Base-by-base conservation (phyloP, 2,329 filamentous ascomycete genomes). In the Rhynchosporium graminicola region DNA sequence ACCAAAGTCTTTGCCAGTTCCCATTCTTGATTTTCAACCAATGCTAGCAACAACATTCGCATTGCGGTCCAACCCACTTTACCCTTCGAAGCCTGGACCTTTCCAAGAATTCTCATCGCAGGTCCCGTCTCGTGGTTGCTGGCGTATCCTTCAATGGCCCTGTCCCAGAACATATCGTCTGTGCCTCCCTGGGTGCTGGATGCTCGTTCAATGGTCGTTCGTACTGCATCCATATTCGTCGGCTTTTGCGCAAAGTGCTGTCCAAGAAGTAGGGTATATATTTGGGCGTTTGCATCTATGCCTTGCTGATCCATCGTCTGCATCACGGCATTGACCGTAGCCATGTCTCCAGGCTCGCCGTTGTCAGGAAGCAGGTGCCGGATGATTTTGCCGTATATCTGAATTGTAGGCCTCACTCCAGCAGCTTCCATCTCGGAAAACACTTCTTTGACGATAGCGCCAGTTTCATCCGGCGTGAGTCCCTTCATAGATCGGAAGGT, bases 211-310 rank as follows among this genome's bases (percentile, higher is more conserved):
- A 91, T 84, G 3, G 93, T 77, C 0, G 74, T 73, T 43, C 85
- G 81, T n/a, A 91, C 81, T 13, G 83, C 82, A 1, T 76, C 74
- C 36, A 90, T 76, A 67, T 89, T 80, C 0, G 87, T 85, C 2
- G 85, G 84, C 1, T 76, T 65, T 57, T 80, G 80, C 8, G 78
- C 70, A 72, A 93, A 88, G 72, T 87, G 88, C 72, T 89, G 80
- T 51, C 87, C 83, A 51, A 90, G 78, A 26, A 95, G 82, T 70
- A 88, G 89, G 29, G 90, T 93, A 77, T 90, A 90, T 70, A 92
- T 89, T 68, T 91, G 83, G 1, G 84, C 75, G 3, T 83, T 83
- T 2, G 85, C 80, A 54, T 80, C 73, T 48, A 88, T 70, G 26
- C 82, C 81, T 29, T 79, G 76, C 5, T 71, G 68, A 57, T 77